Evolutionary conservation across 2,329 filamentous ascomycete genomes (phyloP), one percentile per base, ranked within the genome.

Genomic region (Pyricularia pennisetigena): DNA sequence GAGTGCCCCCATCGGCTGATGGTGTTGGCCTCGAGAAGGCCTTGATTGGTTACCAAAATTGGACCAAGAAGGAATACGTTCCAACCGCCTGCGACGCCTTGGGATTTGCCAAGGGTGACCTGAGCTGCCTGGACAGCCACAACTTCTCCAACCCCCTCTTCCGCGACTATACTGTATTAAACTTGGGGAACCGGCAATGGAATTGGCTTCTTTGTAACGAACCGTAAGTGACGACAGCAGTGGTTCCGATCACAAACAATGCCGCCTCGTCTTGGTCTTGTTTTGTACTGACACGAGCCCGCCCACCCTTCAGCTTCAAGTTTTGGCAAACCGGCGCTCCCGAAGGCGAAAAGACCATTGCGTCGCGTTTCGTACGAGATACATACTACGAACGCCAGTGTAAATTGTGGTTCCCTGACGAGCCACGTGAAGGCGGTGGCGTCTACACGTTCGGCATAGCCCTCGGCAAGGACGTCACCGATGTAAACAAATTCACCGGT

Each of bases 171-270:
- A 70, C 73, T 2, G 72, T 75, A 0, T 69, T 69, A 71, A 86
- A 86, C 72, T 69, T 70, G 0, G 71, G 77, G 30, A 80, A 85
- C 74, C 77, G 84, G 3, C 83, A 85, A 70, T 87, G 83, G 83
- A 75, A 78, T 10, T 87, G 83, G 84, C 79, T 87, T 74, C 76
- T 81, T 6, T 87, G 85, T 77, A 86, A 86, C 74, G 78, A 80
- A 69, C 78, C 79, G 67, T 70, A 9, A 63, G 70, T 69, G 1
- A 1, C 8, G 24, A 49, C 20, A n/a, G 20, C 7, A 54, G 41
- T n/a, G 20, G 7, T 28, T 61, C 3, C 10, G 3, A 4, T 28
- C 4, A 1, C 26, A 61, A 16, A 4, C 54, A 9, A 4, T 2
- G 4, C 16, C 10, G 2, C 20, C 14, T 23, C 2, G 0, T 12